Base-by-base conservation (phyloP, 2,329 filamentous ascomycete genomes). In the Aspergillus floridensis region DNA sequence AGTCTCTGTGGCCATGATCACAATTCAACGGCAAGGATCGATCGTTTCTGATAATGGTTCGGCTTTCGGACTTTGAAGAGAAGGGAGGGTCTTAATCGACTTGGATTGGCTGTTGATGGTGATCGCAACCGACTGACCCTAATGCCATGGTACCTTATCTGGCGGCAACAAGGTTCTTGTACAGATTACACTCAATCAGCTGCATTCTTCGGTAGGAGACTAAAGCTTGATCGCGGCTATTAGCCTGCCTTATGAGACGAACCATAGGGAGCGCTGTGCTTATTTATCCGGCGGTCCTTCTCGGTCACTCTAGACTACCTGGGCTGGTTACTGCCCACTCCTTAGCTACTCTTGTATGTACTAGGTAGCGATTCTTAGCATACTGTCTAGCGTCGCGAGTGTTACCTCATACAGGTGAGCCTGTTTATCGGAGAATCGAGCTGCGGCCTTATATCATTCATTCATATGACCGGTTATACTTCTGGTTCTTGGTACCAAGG, bases 121-220 rank as follows among this genome's bases (percentile, higher is more conserved):
- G 32, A 35, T 35, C 32, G 32, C 12, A 35, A 35, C 26, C 16
- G 31, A 19, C 21, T 22, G 29, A 35, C 50, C 31, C 21, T 41
- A 16, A 35, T 38, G 50, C 32, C 32, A 52, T 26, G 22, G 51
- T 53, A 53, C 51, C 51, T 53, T 53, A 38, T 21, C 22, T 35
- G 29, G 31, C 48, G 16, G 16, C 26, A 55, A 55, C 53, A 55
- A 55, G 53, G 53, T 55, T 55, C 38, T 24, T 35, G 22, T 53
- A 19, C 51, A 44, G 8, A 19, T 44, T 35, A 52, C 26, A 52
- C 26, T 22, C 31, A 52, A 5, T 19, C 31, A 44, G 53, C 41
- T 47, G 46, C 31, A 48, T 55, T 55, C 53, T 44, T 21, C 53
- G 41, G 53, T n/a, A 46, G 41, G 41, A 26, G 5, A 21, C n/a